These are phyloP conservation scores for Botrytis medusae DNA, from an alignment of 2,329 filamentous ascomycete genomes.

Conservation along the genomic window DNA sequence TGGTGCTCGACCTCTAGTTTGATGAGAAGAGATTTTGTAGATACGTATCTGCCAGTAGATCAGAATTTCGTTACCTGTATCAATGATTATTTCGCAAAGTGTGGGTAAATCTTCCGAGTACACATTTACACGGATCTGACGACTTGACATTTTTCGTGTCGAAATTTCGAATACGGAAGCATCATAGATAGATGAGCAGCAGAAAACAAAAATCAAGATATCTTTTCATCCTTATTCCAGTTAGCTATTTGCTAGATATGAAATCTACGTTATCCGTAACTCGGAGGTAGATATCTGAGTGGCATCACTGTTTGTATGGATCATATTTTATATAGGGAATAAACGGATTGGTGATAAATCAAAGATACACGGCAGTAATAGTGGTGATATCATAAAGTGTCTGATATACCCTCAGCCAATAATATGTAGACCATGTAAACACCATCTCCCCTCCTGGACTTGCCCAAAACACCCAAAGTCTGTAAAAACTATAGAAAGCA, in stretches of 20 bases:
- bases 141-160: background rate
- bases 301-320: background rate
- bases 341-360: background rate
- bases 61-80: background rate
- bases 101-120: background rate
- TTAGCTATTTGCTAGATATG: background rate
- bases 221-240: background rate
- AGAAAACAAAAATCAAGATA: background rate
- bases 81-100: background rate
- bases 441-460: background rate
- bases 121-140: background rate
- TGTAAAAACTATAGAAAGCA: background rate
- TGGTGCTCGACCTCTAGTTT: background rate
- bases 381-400: background rate
- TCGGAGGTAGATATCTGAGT: background rate
- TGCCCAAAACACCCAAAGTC: no score
- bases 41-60: background rate
- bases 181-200: background rate
- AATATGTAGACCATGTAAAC: background rate
- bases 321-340: background rate
- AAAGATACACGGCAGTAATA: background rate
- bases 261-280: background rate
- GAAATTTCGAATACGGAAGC: background rate
- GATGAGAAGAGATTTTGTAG: background rate
- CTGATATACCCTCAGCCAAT: background rate